Conservation (phyloP, 106 monocot species). For the Xerophyta viscosa region DNA sequence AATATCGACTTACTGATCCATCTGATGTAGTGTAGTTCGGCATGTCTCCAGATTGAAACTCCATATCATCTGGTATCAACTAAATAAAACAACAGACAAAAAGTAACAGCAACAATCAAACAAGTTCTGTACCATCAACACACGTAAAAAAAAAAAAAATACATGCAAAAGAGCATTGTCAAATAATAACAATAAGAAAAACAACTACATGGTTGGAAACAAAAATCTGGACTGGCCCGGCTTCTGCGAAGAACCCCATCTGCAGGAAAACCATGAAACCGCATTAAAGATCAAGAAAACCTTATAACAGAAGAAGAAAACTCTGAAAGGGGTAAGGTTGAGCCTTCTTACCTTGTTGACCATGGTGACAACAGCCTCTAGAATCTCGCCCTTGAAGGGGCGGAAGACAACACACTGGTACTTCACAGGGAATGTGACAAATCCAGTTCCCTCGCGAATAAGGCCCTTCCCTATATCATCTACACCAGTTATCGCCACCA, state of each 20-base stretch:
- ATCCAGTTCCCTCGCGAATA: slow-evolving; percentile 94
- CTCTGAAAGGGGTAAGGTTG: not conserved
- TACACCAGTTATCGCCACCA: slow-evolving; percentile 87
- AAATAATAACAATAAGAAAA: not conserved
- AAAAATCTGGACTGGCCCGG: slow-evolving; percentile 92
- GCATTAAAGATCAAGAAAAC: not conserved
- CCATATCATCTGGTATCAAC: slow-evolving; percentile 99
- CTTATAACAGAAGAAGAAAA: too few relatives aligned
- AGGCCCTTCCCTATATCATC: slow-evolving; percentile 91
- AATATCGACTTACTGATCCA: slow-evolving; percentile 63
- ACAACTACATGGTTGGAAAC: slow-evolving; percentile 64
- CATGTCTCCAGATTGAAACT: slow-evolving; percentile 80
- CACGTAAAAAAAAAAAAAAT: not conserved
- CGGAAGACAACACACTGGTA: slow-evolving; percentile 96
- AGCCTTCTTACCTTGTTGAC: slow-evolving; percentile 66
- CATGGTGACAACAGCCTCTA: slow-evolving; percentile 95
- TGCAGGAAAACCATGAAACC: slow-evolving; percentile 11
- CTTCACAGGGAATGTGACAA: slow-evolving; percentile 97
- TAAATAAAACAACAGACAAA: slow-evolving; percentile 12
- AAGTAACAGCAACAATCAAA: not conserved
- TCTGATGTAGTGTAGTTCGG: slow-evolving; percentile 95
- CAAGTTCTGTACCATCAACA: not conserved
- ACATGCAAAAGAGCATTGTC: not conserved
- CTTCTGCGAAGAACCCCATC: slow-evolving; percentile 99
- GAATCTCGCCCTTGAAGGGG: slow-evolving; percentile 89